Evolutionary conservation across 78 protist genomes (phyloP), one percentile per base, ranked within the genome.

Genomic region (Dictyostelium intermedium): DNA sequence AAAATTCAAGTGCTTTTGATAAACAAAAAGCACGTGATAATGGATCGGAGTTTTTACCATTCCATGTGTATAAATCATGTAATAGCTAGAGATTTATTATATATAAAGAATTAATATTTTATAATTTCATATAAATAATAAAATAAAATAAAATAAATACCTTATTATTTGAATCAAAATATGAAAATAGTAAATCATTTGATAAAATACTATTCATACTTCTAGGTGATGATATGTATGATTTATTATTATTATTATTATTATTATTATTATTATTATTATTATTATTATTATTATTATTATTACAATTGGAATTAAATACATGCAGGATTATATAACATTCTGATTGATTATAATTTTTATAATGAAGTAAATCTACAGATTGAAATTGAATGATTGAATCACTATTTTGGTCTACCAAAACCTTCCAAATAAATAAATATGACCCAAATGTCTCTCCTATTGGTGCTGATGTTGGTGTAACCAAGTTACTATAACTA

Each of bases 261-360:
- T 45, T 45, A 45, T 45, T 45, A 45, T 45, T 45, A 45, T 45
- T 45, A 45, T 45, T 45, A 45, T 45, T 45, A 50, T 50, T 45
- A 45, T 45, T 45, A 45, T 45, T 45, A 45, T 45, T 45, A 45
- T 45, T 45, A 45, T 45, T 45, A 45, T 45, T 45, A 45, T 45
- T 45, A 45, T 45, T 45, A 45, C 7, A 8, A 45, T 70, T 32
- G 9, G 69, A 80, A 47, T 89, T 89, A 2, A 89, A 78, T 10
- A 89, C 83, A 89, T 89, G 93, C 69, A 89, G 70, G 43, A 89
- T 81, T 18, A 89, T 89, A 69, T 89, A 89, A 25, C 93, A 89
- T 27, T 89, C 93, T 10, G 43, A 41, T 18, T 14, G 72, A 47
- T 80, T 89, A 20, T 66, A 80, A 30, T 89, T 56, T 45, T 61